Evolutionary conservation across 352 stramenopile genomes (phyloP), one percentile per base, ranked within the genome.

Genomic region (Globisporangium cylindrosporum): DNA sequence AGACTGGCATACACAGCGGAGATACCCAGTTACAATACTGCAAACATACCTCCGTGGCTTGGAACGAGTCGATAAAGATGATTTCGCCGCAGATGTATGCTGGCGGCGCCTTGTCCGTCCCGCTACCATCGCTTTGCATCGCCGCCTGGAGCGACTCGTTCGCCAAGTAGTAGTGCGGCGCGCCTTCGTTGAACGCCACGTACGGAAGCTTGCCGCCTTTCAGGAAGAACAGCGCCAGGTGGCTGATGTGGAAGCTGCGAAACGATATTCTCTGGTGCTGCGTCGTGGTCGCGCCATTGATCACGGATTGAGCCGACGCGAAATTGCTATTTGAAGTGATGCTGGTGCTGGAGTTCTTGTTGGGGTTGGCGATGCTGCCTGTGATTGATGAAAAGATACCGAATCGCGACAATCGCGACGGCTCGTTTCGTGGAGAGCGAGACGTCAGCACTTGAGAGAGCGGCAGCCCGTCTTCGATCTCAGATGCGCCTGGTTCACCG

Each of bases 61-160:
- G 84, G 66, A 92, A 92, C 43, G 84, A 85, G 69, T 92, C 86
- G 46, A 94, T 94, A 59, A 94, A 91, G 68, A 93, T 93, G 69
- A 93, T 92, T 56, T 93, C 84, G 29, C 86, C 86, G 59, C 79
- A 84, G 41, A 94, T 91, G 72, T 94, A 94, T 15, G 84, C 82
- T 24, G 86, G 86, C 7, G 81, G 79, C 25, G 82, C 80, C 24
- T 77, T 85, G 66, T 91, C 83, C 0, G 15, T 9, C 51, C 22
- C 51, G 41, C 64, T 77, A n/a, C 75, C 73, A 14, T 63, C 64
- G 54, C 51, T 81, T 51, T 79, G 78, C 59, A 86, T 79, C 15
- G 84, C 86, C 3, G 83, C 86, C 68, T 91, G 83, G 61, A 94
- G 88, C 24, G 82, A 90, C 64, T 94, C 86, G 74, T 86, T 90